These are phyloP conservation scores for Blastobotrys malaysiensis DNA, from an alignment of 1,139 yeast genomes.

Conservation along the genomic window DNA sequence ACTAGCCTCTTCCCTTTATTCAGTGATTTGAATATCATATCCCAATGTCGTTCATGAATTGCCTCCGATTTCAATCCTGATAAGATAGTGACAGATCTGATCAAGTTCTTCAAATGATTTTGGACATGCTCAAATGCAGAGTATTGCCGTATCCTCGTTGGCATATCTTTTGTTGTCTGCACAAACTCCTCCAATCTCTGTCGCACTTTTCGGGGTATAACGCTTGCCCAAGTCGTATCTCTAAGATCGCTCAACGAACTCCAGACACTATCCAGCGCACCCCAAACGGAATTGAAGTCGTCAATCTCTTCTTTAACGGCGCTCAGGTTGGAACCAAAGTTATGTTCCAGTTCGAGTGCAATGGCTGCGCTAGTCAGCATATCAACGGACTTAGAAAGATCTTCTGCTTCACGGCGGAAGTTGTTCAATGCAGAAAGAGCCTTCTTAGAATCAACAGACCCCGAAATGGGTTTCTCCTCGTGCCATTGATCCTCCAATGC, in stretches of 20 bases:
- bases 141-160: constrained; percentile 59
- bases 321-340: constrained; percentile 32
- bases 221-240: constrained; percentile 45
- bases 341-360: constrained; percentile 40
- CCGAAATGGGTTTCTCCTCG: constrained; percentile 45
- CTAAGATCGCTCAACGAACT: constrained; percentile 45
- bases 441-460: constrained; percentile 40
- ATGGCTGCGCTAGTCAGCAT: constrained; percentile 40
- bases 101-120: constrained; percentile 39
- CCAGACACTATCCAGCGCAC: constrained; percentile 53
- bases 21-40: constrained; percentile 38
- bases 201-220: constrained; percentile 46
- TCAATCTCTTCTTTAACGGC: constrained; percentile 45
- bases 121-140: constrained; percentile 62
- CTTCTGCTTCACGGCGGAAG: constrained; percentile 38
- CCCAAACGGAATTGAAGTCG: constrained; percentile 64
- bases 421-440: constrained; percentile 47
- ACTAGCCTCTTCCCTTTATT: constrained; percentile 21
- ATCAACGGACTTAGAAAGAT: constrained; percentile 24
- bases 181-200: constrained; percentile 49
- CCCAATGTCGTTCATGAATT: constrained; percentile 69
- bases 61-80: constrained; percentile 52
- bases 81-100: constrained; percentile 41
- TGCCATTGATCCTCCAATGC: constrained; percentile 44
- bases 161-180: constrained; percentile 46